These are phyloP conservation scores for Zhuliangozyma blackwelliae DNA, from an alignment of 1,139 yeast species.

Conservation along the genomic window DNA sequence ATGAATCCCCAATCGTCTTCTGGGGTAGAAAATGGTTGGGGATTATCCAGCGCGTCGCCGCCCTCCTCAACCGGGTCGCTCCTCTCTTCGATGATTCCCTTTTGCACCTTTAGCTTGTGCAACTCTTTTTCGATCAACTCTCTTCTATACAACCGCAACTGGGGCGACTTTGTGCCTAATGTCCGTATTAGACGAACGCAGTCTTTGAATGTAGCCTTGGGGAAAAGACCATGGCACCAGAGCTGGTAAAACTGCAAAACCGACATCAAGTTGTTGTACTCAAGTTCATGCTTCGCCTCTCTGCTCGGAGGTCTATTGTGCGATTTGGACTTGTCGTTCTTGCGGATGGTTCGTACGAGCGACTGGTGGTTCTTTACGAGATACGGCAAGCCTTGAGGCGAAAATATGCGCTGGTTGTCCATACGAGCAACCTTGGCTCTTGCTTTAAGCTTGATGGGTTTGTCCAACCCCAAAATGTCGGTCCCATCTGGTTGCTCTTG, in stretches of 20 bases:
- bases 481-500: conserved; percentile 9
- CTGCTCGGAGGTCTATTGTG: conserved; percentile 4
- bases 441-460: conserved; percentile 32
- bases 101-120: conserved; percentile 25
- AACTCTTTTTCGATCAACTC: conserved; percentile 34
- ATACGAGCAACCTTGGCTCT: conserved; percentile 37
- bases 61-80: too few species aligned
- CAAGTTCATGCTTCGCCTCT: conserved; percentile 28
- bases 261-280: conserved; percentile 36
- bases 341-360: conserved; percentile 24
- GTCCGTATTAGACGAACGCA: conserved; percentile 37
- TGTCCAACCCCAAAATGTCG: conserved; percentile 39
- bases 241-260: conserved; percentile 68
- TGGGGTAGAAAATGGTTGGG: too few species aligned
- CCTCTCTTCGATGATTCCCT: conserved; percentile 22
- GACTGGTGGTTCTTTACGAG: conserved; percentile 37
- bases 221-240: conserved; percentile 81
- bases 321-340: conserved; percentile 26
- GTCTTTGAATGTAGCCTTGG: conserved; percentile 73
- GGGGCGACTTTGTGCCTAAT: conserved; percentile 30
- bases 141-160: conserved; percentile 32
- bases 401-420: conserved; percentile 47
- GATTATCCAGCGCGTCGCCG: too few species aligned
- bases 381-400: conserved; percentile 44
- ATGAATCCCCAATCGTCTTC: conserved; percentile 28